Percentiles rank a stretch among this genome's conserved stretches.
Evolutionary conservation across 768 basidiomycete genomes (phyloP).

Genomic region (Pleurotus pulmonarius): DNA sequence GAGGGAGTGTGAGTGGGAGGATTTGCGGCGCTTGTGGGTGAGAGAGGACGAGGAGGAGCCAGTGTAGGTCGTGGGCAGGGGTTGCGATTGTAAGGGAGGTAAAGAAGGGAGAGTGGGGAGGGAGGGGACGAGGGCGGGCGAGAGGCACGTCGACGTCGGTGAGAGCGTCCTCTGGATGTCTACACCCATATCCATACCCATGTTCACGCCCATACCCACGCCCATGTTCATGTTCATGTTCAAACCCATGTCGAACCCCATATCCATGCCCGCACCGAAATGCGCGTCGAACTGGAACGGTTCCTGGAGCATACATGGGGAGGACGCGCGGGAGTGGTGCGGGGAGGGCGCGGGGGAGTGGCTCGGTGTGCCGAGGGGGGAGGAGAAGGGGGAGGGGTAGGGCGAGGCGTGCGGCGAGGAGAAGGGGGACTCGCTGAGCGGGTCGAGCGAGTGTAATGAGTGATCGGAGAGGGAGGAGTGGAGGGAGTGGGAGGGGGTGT

Average conservation of each 20-base stretch:
- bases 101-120: constrained; percentile 21
- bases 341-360: constrained; percentile 17
- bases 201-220: too few species aligned
- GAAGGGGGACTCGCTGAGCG: too few species aligned
- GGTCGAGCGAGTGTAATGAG: too few species aligned
- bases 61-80: constrained; percentile 18
- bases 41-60: constrained; percentile 29
- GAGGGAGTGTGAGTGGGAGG: constrained; percentile 25
- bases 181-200: too few species aligned
- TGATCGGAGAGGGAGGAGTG: constrained; percentile 33
- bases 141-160: constrained; percentile 39
- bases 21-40: constrained; percentile 50
- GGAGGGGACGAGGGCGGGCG: constrained; percentile 26
- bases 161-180: constrained; percentile 28
- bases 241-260: too few species aligned
- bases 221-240: too few species aligned
- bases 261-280: too few species aligned
- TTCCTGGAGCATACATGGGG: too few species aligned
- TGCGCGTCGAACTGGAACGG: too few species aligned
- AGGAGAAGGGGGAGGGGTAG: constrained; percentile 42
- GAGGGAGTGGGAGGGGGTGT: constrained; percentile 66
- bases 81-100: constrained; percentile 21
- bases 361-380: constrained; percentile 39
- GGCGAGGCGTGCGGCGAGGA: constrained; percentile 41
- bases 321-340: constrained; percentile 14